Evolutionary conservation across 129 eudicot species (phyloP), one percentile per base, ranked within the genome.

Genomic region (Heracleum sosnowskyi): DNA sequence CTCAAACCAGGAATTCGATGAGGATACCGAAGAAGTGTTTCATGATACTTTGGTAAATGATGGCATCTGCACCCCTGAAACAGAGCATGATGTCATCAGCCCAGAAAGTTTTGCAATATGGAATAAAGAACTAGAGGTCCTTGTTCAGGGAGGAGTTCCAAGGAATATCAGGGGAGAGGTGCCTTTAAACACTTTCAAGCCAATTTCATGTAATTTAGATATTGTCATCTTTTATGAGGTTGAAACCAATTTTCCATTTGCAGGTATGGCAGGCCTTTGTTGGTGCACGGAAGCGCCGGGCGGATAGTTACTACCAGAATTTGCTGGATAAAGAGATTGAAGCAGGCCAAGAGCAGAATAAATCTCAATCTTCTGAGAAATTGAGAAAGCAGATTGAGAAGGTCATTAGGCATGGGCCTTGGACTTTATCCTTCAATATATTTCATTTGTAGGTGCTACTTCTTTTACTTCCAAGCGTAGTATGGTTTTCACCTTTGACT

Each of bases 231-330:
- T 77, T 5, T n/a, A 29, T 68, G 63, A 49, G 31, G 71, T 7
- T 44, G 69, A 29, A 16, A 42, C 79, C 44, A 73, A 71, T 31
- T 70, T 83, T 31, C 72, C 84, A 51, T 72, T 28, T 85, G 66
- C 87, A 96, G 97, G 96, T 87, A 36, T 96, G 99, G 97, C 99
- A 96, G 92, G 95, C 97, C 42, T 90, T 96, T 85, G 95, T 89
- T 87, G 99, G 99, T 78, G 97, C 88, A 66, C 88, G 86, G 80
- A 80, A 88, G 36, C 97, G 99, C 28, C 87, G 97, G 5, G 86
- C 92, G 76, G 95, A 92, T 80, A 86, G 76, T n/a, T 96, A 92
- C 86, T 92, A 96, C 90, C 95, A 90, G 82, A 74, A 85, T 78
- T 86, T 96, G 90, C 80, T 92, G 76, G 90, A 76, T 73, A 37